Percentiles rank a stretch among this genome's conserved stretches.
Evolutionary conservation across 2,329 filamentous ascomycete genomes (phyloP).

Genomic region (Phialophora macrospora): DNA sequence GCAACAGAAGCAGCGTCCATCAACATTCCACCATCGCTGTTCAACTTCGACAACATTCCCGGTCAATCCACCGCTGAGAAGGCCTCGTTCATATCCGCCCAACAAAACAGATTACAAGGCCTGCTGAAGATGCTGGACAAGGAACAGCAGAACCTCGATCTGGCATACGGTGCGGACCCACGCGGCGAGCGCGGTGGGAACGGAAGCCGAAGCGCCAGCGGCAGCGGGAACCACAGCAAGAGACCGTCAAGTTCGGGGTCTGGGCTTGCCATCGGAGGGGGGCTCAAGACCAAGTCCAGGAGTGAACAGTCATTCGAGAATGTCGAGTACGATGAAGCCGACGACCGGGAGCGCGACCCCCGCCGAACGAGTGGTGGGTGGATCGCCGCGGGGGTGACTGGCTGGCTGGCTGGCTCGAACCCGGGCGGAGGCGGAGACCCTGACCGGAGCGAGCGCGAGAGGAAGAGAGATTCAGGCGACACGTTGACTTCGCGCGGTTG

Average conservation of each 20-base stretch:
- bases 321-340: constrained; percentile 77
- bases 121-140: constrained; percentile 78
- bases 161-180: constrained; percentile 47
- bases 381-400: constrained; percentile 32
- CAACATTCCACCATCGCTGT: constrained; percentile 59
- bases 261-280: constrained; percentile 14
- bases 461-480: constrained; percentile 10
- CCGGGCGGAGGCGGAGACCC: constrained; percentile 19
- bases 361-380: constrained; percentile 36
- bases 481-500: constrained; percentile 20
- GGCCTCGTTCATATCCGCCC: constrained; percentile 74
- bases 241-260: constrained; percentile 36
- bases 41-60: constrained; percentile 75
- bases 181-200: constrained; percentile 23
- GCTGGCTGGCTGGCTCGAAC: constrained; percentile 34
- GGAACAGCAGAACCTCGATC: constrained; percentile 69
- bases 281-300: constrained; percentile 65
- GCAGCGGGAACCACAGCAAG: constrained; percentile 14
- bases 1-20: constrained; percentile 32
- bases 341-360: constrained; percentile 40
- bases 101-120: constrained; percentile 76
- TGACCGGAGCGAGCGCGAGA: constrained; percentile 19
- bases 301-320: constrained; percentile 91
- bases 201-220: constrained; percentile 2
- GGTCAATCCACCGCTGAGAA: constrained; percentile 62